phyloP scores from a whole-genome alignment of 2,329 filamentous ascomycete species.

The Colletotrichum ledebouriae region DNA sequence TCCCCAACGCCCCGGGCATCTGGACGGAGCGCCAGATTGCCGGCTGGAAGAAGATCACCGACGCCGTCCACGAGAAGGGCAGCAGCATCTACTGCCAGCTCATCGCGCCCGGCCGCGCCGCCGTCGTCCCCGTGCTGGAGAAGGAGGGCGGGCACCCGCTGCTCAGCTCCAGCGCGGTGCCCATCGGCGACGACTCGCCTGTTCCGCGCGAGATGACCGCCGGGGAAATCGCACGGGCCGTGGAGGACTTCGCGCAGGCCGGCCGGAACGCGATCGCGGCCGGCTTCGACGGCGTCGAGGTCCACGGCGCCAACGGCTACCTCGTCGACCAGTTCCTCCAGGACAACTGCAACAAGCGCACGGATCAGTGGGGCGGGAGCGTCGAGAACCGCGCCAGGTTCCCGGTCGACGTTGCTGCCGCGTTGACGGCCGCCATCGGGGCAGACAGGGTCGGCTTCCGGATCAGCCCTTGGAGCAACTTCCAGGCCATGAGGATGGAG shows the following conservation, averaged over 20 bases:
- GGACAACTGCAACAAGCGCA: slow-evolving; percentile 62
- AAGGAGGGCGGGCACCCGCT: slow-evolving; percentile 48
- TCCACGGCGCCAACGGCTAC: slow-evolving; percentile 71
- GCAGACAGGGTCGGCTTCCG: slow-evolving; percentile 67
- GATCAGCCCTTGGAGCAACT: slow-evolving; percentile 71
- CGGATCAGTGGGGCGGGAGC: slow-evolving; percentile 66
- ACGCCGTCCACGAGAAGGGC: slow-evolving; percentile 73
- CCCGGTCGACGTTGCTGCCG: slow-evolving; percentile 62
- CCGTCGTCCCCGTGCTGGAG: slow-evolving; percentile 49
- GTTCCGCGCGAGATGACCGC: slow-evolving; percentile 74
- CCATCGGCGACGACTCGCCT: slow-evolving; percentile 59
- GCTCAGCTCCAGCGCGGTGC: slow-evolving; percentile 47
- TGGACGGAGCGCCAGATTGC: slow-evolving; percentile 67
- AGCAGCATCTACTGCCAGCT: slow-evolving; percentile 73
- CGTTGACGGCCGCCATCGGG: slow-evolving; percentile 59
- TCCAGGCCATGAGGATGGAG: slow-evolving; percentile 74
- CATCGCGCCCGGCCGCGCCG: slow-evolving; percentile 71
- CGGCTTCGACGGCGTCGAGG: slow-evolving; percentile 80
- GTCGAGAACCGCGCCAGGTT: slow-evolving; percentile 66
- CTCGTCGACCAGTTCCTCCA: slow-evolving; percentile 72
- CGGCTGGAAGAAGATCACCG: slow-evolving; percentile 71
- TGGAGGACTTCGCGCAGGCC: slow-evolving; percentile 67
- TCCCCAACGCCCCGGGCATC: slow-evolving; percentile 66
- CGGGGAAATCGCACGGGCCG: slow-evolving; percentile 73
- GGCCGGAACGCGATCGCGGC: slow-evolving; percentile 68